Base-by-base conservation (phyloP, 169 alveolate species). In the Plasmodium adleri region DNA sequence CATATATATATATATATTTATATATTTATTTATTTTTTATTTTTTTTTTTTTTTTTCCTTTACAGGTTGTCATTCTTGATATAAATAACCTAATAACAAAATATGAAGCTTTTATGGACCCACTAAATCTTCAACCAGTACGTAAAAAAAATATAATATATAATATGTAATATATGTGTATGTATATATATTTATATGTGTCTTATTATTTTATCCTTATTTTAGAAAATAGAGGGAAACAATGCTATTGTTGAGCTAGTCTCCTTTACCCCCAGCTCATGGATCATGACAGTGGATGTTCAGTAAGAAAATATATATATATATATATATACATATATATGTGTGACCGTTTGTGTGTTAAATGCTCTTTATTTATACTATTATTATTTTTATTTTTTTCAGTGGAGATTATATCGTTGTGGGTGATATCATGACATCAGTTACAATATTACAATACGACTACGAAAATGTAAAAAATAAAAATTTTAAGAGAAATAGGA, bases 371-470 rank as follows among this genome's bases (percentile, higher is more conserved):
- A 52, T 13, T 52, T 13, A 52, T 52, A 9, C n/a, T 6, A 13
- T 12, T 52, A 2, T 9, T n/a, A 52, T 52, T 52, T 52, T 43
- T n/a, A 8, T 64, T 49, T 64, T 45, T 52, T 76, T 13, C 60
- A 76, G 88, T 20, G 72, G 70, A 20, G 70, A 83, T 60, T 83
- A 83, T 60, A 39, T 83, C 62, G 59, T 70, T 15, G 91, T 83
- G n/a, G 91, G 91, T 8, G 91, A 83, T 26, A 68, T 83, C 24
- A 83, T 83, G 91, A 83, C 91, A n/a, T 83, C 91, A 39, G 91
- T 83, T 17, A 83, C 91, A 6, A 62, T 83, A 49, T 24, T 83
- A 52, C 54, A 80, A n/a, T 83, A 83, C 32, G 91, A 83, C 15
- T 76, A 63, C 45, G 47, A 76, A 7, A 76, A 76, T 32, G 88